A percentile compares a stretch with the other conserved stretches of the same genome.
Evolutionary conservation across 257 asterid genomes (phyloP).

Genomic region (Ligustrum vulgare): DNA sequence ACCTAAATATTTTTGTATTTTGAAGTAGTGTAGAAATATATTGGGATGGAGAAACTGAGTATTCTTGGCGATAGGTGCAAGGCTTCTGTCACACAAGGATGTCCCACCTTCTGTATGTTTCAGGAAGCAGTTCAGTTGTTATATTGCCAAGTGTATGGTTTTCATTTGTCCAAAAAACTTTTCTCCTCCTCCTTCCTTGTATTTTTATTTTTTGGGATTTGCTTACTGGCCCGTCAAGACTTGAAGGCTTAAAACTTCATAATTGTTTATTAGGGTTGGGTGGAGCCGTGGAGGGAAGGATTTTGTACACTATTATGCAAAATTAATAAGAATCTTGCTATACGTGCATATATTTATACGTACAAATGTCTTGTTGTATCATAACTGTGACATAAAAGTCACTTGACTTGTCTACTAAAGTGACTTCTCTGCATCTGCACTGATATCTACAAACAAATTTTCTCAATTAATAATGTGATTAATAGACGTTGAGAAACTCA

Average conservation of each 20-base stretch:
- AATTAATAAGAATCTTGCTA: no score
- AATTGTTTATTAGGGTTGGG: not conserved
- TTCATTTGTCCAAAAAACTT: constrained; percentile 5
- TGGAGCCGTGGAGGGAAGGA: not conserved
- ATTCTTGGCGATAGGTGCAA: constrained; percentile 48
- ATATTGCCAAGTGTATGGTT: constrained; percentile 21
- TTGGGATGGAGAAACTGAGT: not conserved
- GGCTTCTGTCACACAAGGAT: constrained; percentile 29
- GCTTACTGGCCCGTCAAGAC: constrained; percentile 14
- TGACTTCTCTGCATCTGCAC: no score
- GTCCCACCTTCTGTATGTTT: constrained; percentile 26
- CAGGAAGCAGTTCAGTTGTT: constrained; percentile 10
- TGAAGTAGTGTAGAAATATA: not conserved
- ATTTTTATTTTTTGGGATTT: not conserved
- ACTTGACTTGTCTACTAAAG: no score
- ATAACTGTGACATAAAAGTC: no score
- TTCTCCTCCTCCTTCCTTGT: no score
- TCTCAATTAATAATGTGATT: no score
- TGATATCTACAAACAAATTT: no score
- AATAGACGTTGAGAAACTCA: no score
- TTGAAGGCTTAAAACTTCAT: not conserved
- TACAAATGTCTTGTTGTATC: no score
- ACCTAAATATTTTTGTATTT: not conserved
- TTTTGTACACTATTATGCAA: no score
- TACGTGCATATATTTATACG: no score